phyloP scores from a whole-genome alignment of 495 filamentous ascomycete genomes.

The Tetracladium setigerum region DNA sequence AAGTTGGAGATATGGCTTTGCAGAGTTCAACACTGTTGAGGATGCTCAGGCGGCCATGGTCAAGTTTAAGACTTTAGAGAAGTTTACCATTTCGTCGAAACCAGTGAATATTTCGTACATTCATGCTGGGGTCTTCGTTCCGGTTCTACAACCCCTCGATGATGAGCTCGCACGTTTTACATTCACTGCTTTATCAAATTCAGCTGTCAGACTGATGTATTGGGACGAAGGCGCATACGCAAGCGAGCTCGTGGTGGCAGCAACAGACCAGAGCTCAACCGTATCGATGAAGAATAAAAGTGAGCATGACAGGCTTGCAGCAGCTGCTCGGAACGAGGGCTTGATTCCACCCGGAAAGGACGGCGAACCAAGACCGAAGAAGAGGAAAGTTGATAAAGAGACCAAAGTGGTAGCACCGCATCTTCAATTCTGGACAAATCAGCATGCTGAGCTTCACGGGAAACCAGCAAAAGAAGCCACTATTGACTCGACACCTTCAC shows the following conservation, averaged over 20 bases:
- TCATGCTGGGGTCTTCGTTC: conserved; percentile 83
- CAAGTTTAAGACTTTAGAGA: conserved; percentile 67
- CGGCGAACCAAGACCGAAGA: conserved; percentile 55
- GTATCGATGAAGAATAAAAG: conserved; percentile 27
- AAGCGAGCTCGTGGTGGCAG: conserved; percentile 54
- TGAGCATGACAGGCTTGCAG: conserved; percentile 19
- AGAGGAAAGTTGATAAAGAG: conserved; percentile 53
- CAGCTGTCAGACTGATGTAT: conserved; percentile 64
- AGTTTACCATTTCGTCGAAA: conserved; percentile 79
- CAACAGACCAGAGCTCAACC: conserved; percentile 29
- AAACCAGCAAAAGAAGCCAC: conserved; percentile 21
- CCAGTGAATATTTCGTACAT: conserved; percentile 71
- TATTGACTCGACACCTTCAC: conserved; percentile 9
- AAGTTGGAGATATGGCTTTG: conserved; percentile 84
- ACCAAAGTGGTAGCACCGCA: conserved; percentile 55
- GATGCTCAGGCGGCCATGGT: conserved; percentile 73
- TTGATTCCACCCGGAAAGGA: conserved; percentile 32
- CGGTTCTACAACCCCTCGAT: conserved; percentile 48
- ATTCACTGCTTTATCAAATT: conserved; percentile 66
- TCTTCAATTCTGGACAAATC: conserved; percentile 83
- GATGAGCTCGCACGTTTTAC: conserved; percentile 52
- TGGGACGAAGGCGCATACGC: conserved; percentile 80
- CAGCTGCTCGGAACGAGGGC: conserved; percentile 32
- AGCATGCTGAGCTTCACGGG: conserved; percentile 77
- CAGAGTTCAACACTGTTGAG: conserved; percentile 69